phyloP scores from a whole-genome alignment of 75 land plant genomes.

The Picea sitchensis region DNA sequence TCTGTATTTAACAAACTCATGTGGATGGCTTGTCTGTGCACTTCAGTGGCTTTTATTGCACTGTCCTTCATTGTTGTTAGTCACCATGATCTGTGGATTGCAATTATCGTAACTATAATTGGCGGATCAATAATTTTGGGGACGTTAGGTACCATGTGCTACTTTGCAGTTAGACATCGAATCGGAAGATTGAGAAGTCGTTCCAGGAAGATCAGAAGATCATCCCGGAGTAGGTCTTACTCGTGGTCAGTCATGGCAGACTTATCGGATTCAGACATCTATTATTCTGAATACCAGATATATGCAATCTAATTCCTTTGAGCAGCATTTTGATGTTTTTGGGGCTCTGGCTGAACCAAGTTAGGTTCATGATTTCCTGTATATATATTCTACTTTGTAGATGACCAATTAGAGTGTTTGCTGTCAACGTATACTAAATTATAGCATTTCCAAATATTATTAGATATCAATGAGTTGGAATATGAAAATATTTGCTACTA shows the following conservation, averaged over 20 bases:
- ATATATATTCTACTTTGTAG: neutral
- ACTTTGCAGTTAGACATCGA: conserved; percentile 37
- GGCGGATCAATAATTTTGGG: conserved; percentile 53
- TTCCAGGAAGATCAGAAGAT: conserved; percentile 38
- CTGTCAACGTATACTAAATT: neutral
- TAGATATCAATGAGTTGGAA: neutral
- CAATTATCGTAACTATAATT: conserved; percentile 37
- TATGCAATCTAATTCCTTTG: conserved; percentile 42
- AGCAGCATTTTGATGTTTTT: neutral
- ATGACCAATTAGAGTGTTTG: neutral
- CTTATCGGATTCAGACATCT: conserved; percentile 40
- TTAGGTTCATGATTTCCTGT: neutral
- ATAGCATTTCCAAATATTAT: neutral
- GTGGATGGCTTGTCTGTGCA: conserved; percentile 71
- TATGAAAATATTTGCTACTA: neutral
- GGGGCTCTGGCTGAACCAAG: neutral
- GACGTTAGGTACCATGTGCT: conserved; percentile 65
- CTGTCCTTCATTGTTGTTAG: conserved; percentile 62
- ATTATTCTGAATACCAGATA: conserved; percentile 37
- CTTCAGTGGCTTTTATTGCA: conserved; percentile 60
- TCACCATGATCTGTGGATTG: conserved; percentile 42
- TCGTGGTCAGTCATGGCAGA: conserved; percentile 25
- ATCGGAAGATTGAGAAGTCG: conserved; percentile 22
- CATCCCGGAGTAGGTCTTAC: conserved; percentile 33
- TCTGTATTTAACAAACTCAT: conserved; percentile 76